Evolutionary conservation across 371 early-diverging fungal genomes (phyloP).

Genomic region (Mortierella sp.): DNA sequence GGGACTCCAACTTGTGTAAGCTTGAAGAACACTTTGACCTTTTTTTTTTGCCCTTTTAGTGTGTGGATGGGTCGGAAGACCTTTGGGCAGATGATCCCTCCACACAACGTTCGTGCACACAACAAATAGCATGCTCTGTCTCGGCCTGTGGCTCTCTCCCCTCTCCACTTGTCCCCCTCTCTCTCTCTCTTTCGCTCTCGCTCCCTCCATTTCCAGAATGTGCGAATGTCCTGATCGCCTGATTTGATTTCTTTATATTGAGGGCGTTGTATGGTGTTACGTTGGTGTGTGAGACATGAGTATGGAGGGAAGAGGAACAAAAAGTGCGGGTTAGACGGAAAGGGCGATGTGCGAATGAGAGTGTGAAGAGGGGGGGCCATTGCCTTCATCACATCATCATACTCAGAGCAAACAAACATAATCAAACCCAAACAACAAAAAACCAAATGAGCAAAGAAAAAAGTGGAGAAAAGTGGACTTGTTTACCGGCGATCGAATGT

Average conservation of each 20-base stretch:
- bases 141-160: not conserved
- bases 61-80: not conserved
- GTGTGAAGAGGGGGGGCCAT: no score
- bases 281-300: slow-evolving; percentile 1
- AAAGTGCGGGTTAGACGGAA: not conserved
- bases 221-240: not conserved
- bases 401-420: not conserved
- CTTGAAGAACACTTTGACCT: no score
- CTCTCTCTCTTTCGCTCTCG: not conserved
- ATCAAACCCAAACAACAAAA: not conserved
- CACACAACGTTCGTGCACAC: not conserved
- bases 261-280: not conserved
- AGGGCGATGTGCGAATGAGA: not conserved
- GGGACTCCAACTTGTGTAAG: slow-evolving; percentile 42
- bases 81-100: not conserved
- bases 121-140: not conserved
- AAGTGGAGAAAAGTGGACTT: not conserved
- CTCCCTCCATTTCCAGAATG: not conserved
- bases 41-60: not conserved
- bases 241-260: not conserved
- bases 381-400: not conserved
- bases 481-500: not conserved
- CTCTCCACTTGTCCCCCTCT: not conserved
- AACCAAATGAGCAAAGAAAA: no score
- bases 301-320: not conserved